phyloP scores from a whole-genome alignment of 495 filamentous ascomycete genomes.

The Lindgomyces ingoldianus region DNA sequence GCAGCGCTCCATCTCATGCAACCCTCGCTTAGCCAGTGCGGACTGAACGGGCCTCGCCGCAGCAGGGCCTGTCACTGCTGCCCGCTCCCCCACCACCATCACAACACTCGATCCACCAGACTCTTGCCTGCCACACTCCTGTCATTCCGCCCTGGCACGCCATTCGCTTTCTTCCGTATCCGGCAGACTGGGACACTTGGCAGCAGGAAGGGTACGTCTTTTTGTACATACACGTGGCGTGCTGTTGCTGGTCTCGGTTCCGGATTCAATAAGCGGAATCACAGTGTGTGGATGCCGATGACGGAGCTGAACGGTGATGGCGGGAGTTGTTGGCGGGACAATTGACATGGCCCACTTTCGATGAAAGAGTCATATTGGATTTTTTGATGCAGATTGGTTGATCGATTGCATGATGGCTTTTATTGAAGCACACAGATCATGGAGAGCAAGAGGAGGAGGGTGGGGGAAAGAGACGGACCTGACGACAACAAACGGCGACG shows the following conservation, averaged over 20 bases:
- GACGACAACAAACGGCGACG: no score
- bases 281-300: slow-evolving; percentile 22
- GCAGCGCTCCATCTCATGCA: slow-evolving; percentile 15
- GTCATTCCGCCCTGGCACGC: slow-evolving; percentile 8
- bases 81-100: slow-evolving; percentile 15
- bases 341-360: no score
- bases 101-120: slow-evolving; percentile 17
- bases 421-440: no score
- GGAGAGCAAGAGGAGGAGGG: no score
- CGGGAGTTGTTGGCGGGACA: slow-evolving; percentile 2
- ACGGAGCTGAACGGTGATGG: slow-evolving; percentile 23
- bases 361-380: slow-evolving; percentile 10
- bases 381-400: slow-evolving; percentile 2
- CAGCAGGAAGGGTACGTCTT: background rate
- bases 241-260: slow-evolving; percentile 28
- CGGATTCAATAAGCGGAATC: slow-evolving; percentile 30
- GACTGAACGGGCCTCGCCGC: slow-evolving; percentile 33
- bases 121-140: background rate
- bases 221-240: slow-evolving; percentile 36
- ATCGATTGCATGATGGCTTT: slow-evolving; percentile 21
- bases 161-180: slow-evolving; percentile 17
- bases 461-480: background rate
- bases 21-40: slow-evolving; percentile 35
- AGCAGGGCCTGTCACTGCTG: slow-evolving; percentile 34
- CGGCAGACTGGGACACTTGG: background rate